Percentiles rank a stretch among this genome's conserved stretches.
These are phyloP conservation scores for Pyricularia grisea DNA, from an alignment of 2,329 filamentous ascomycete genomes.

Conservation along the genomic window DNA sequence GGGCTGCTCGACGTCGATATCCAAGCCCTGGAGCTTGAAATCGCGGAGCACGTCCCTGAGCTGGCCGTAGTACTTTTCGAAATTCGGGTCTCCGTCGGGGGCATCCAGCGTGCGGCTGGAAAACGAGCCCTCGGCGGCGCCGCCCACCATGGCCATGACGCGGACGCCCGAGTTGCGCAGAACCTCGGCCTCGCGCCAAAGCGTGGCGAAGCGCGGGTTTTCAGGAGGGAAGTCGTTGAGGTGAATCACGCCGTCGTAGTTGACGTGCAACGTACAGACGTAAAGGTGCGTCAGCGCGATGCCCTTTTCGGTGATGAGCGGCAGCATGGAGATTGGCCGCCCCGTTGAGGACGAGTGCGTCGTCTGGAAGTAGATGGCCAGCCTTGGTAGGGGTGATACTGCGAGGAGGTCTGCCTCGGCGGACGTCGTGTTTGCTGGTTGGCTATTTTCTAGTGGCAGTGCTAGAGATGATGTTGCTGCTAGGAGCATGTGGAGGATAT, in stretches of 20 bases:
- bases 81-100: constrained; percentile 35
- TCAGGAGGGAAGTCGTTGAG: constrained; percentile 72
- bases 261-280: constrained; percentile 78
- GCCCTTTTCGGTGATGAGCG: constrained; percentile 35
- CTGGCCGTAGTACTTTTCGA: constrained; percentile 62
- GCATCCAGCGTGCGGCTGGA: constrained; percentile 38
- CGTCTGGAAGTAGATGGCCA: constrained; percentile 46
- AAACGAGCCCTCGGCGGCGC: constrained; percentile 70
- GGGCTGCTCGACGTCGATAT: constrained; percentile 66
- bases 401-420: not conserved
- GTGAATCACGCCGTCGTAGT: constrained; percentile 57
- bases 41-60: constrained; percentile 50
- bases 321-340: constrained; percentile 41
- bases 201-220: constrained; percentile 55
- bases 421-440: not conserved
- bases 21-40: constrained; percentile 53
- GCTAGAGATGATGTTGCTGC: not conserved
- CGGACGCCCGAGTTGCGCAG: constrained; percentile 68
- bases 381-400: constrained; percentile 25
- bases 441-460: not conserved
- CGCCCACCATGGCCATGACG: constrained; percentile 80
- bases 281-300: constrained; percentile 69
- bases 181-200: constrained; percentile 70
- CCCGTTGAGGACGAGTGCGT: constrained; percentile 33
- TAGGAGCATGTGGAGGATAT: not conserved